These are phyloP conservation scores for Chaetothyriales sp. DNA, from an alignment of 2,329 filamentous ascomycete genomes.

Conservation along the genomic window DNA sequence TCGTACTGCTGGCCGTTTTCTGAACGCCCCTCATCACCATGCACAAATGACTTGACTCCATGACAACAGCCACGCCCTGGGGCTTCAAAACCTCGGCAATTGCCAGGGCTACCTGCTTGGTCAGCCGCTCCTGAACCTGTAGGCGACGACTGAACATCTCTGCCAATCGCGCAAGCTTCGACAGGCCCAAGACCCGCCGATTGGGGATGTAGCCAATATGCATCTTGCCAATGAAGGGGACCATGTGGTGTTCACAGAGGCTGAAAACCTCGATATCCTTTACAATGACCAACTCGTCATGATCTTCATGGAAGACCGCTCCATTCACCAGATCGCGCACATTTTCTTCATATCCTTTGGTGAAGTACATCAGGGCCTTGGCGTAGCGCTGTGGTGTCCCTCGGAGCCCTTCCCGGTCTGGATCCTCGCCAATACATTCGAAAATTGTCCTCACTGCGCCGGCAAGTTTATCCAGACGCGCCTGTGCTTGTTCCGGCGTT, in stretches of 20 bases:
- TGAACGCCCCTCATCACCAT: slow-evolving; percentile 99
- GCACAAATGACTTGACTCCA: slow-evolving; percentile 92
- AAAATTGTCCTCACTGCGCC: slow-evolving; percentile 49
- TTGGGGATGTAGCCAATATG: slow-evolving; percentile 96
- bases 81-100: slow-evolving; percentile 87
- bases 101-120: slow-evolving; percentile 87
- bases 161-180: slow-evolving; percentile 86
- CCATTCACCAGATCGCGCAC: slow-evolving; percentile 80
- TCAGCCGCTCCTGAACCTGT: slow-evolving; percentile 91
- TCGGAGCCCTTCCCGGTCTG: slow-evolving; percentile 47
- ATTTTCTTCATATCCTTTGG: slow-evolving; percentile 92
- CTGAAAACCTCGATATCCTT: slow-evolving; percentile 95
- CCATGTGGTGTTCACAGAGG: slow-evolving; percentile 91
- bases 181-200: slow-evolving; percentile 81
- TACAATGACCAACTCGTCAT: slow-evolving; percentile 94
- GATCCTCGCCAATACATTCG: slow-evolving; percentile 52
- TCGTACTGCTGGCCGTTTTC: slow-evolving; percentile 73
- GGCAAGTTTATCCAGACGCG: slow-evolving; percentile 44
- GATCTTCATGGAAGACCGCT: slow-evolving; percentile 89
- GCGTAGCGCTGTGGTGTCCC: slow-evolving; percentile 72
- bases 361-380: slow-evolving; percentile 90
- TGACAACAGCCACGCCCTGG: slow-evolving; percentile 88
- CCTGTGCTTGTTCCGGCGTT: slow-evolving; percentile 41
- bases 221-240: slow-evolving; percentile 97
- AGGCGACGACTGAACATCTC: slow-evolving; percentile 91